A percentile compares a stretch with the other conserved stretches of the same genome.
Evolutionary conservation across 805 yeast species (phyloP).

Genomic region (Saccharomyces mikatae): DNA sequence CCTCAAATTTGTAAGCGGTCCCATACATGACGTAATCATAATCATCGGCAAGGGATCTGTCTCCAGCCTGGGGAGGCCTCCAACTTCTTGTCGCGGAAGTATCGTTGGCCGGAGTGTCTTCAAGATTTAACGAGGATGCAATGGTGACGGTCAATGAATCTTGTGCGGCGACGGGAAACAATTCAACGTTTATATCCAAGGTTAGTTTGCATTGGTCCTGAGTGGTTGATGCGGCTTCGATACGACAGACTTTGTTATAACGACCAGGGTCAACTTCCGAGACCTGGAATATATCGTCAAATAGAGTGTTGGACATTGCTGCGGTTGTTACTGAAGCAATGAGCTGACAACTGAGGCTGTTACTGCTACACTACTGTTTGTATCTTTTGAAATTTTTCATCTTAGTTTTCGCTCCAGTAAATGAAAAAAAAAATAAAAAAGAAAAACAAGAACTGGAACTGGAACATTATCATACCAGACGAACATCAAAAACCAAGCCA

Average conservation of each 20-base stretch:
- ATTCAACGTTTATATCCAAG: slow-evolving; percentile 82
- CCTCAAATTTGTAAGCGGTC: slow-evolving; percentile 93
- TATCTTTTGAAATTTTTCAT: neutral
- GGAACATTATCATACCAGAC: neutral
- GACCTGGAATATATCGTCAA: slow-evolving; percentile 87
- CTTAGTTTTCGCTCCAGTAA: neutral
- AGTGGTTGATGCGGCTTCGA: slow-evolving; percentile 81
- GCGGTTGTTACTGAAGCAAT: neutral
- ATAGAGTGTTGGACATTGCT: slow-evolving; percentile 62
- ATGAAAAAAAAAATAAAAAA: neutral
- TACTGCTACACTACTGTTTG: neutral
- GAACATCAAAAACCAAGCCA: neutral
- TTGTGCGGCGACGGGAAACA: slow-evolving; percentile 72
- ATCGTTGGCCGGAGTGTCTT: slow-evolving; percentile 37
- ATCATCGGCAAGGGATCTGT: slow-evolving; percentile 85
- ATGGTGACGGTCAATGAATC: slow-evolving; percentile 80
- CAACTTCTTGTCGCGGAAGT: slow-evolving; percentile 29
- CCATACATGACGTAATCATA: slow-evolving; percentile 98
- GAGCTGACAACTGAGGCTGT: neutral
- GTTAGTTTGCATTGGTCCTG: slow-evolving; percentile 64
- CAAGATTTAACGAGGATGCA: slow-evolving; percentile 65
- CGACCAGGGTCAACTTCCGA: slow-evolving; percentile 79
- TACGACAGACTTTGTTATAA: slow-evolving; percentile 85
- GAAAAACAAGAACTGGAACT: neutral
- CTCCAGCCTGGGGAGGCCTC: slow-evolving; percentile 67